Base-by-base conservation (phyloP, 257 asterid species). In the Ilex aquifolium region DNA sequence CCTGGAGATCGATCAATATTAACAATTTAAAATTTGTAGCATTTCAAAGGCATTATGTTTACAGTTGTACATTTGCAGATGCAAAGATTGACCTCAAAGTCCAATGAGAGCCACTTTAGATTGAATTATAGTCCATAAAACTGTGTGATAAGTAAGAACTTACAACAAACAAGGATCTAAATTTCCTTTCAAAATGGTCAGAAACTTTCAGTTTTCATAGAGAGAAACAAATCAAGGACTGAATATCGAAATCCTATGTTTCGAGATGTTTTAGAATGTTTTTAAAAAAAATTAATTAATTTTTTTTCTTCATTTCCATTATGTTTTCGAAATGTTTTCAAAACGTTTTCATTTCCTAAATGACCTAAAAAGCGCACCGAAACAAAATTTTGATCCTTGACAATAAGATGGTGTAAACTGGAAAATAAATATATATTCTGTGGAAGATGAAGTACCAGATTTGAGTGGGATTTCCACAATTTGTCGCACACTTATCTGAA, bases 381-480 rank as follows among this genome's bases (percentile, higher is more conserved):
- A 21, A 21, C 27, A 21, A 21, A 21, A 21, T 21, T 21, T 21
- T 21, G 27, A 21, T 21, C 27, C 27, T 21, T 21, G 27, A 21
- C 27, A 21, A 21, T 1, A 21, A 21, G 27, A 21, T 21, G 27
- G 27, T 21, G 27, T 21, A 21, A 21, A 21, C 27, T 21, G 27
- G 39, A 9, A 1, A 16, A 1, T 9, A 42, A 13, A 49, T 30
- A 44, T 56, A 36, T 46, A 69, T 16, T 27, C 27, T 60, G 72
- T 57, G 52, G 51, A 59, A 49, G 54, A 49, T 3, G 17, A 49
- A 49, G 13, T 87, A 91, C 96, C 96, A 91, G 70, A 90, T 71
- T 71, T 91, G 98, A 72, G 98, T 88, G 57, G 88, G 91, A 57
- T 77, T 50, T 66, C 98, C 98, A 51, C 98, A 91, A 68, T 79